Evolutionary conservation across 805 yeast genomes (phyloP).

Genomic region (Starmera dryadoides): DNA sequence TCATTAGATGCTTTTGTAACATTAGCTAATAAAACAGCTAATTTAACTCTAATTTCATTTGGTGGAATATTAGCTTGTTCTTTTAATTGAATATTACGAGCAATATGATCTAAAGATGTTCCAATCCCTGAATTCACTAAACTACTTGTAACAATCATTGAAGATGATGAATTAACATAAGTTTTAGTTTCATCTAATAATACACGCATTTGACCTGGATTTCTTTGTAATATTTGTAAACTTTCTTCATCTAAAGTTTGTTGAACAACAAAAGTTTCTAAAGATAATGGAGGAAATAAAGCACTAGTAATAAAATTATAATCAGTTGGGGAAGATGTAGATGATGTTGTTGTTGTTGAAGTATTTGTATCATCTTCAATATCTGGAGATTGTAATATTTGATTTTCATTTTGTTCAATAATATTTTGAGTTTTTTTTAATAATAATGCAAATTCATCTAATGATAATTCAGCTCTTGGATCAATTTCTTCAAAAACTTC

Average conservation of each 20-base stretch:
- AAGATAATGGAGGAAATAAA: slow-evolving; percentile 43
- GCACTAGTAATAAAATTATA: slow-evolving; percentile 21
- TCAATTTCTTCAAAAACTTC: slow-evolving; percentile 54
- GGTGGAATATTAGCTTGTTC: slow-evolving; percentile 14
- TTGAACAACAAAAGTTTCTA: slow-evolving; percentile 46
- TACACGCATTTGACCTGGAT: slow-evolving; percentile 22
- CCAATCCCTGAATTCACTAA: slow-evolving; percentile 27
- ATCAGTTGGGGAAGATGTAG: slow-evolving; percentile 7
- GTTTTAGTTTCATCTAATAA: slow-evolving; percentile 37
- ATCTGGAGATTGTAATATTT: background rate
- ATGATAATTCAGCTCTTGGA: slow-evolving; percentile 65
- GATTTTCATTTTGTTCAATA: slow-evolving; percentile 21
- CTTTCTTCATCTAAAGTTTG: slow-evolving; percentile 42
- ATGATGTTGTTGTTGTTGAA: background rate
- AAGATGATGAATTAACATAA: slow-evolving; percentile 31
- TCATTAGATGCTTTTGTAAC: slow-evolving; percentile 58
- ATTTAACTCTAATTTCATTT: slow-evolving; percentile 30
- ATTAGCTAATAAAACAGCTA: slow-evolving; percentile 67
- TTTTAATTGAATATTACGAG: slow-evolving; percentile 6
- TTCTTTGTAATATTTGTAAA: slow-evolving; percentile 20
- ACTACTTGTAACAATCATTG: slow-evolving; percentile 23
- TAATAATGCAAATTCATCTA: slow-evolving; percentile 48
- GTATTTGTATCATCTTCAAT: no score
- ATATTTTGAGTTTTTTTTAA: slow-evolving; percentile 31
- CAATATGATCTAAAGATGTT: slow-evolving; percentile 27